Evolutionary conservation across 169 alveolate species (phyloP).

Genomic region (Plasmodium relictum): DNA sequence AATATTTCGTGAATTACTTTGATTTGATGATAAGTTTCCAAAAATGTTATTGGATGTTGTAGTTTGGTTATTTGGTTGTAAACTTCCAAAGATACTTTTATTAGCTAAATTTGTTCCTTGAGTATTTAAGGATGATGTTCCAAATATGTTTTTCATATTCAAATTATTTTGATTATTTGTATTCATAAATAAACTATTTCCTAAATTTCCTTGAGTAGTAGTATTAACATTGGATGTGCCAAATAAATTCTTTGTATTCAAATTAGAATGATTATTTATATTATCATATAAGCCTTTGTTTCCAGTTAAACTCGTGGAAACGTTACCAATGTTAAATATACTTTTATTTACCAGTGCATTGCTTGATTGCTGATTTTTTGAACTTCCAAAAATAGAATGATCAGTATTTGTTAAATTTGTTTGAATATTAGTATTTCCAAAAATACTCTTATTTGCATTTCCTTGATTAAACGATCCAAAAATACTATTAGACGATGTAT

Average conservation of each 20-base stretch:
- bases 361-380: constrained; percentile 51
- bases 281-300: constrained; percentile 51
- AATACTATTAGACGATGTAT: constrained; percentile 43
- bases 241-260: constrained; percentile 59
- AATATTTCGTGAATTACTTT: constrained; percentile 25
- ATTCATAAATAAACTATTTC: constrained; percentile 67
- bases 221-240: constrained; percentile 32
- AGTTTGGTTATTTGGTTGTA: constrained; percentile 52
- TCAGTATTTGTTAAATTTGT: constrained; percentile 34
- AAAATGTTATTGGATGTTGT: constrained; percentile 38
- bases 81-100: constrained; percentile 73
- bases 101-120: constrained; percentile 59
- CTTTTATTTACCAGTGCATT: constrained; percentile 54
- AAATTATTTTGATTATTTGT: constrained; percentile 59
- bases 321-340: constrained; percentile 43
- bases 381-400: constrained; percentile 57
- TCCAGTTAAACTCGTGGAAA: constrained; percentile 25
- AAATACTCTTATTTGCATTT: constrained; percentile 59
- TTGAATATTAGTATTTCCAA: constrained; percentile 47
- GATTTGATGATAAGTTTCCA: constrained; percentile 61
- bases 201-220: constrained; percentile 39
- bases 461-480: constrained; percentile 69
- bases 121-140: constrained; percentile 54
- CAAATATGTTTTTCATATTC: constrained; percentile 65
- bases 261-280: constrained; percentile 44